These are phyloP conservation scores for Teunomyces cretensis DNA, from an alignment of 805 yeast species.

Conservation along the genomic window DNA sequence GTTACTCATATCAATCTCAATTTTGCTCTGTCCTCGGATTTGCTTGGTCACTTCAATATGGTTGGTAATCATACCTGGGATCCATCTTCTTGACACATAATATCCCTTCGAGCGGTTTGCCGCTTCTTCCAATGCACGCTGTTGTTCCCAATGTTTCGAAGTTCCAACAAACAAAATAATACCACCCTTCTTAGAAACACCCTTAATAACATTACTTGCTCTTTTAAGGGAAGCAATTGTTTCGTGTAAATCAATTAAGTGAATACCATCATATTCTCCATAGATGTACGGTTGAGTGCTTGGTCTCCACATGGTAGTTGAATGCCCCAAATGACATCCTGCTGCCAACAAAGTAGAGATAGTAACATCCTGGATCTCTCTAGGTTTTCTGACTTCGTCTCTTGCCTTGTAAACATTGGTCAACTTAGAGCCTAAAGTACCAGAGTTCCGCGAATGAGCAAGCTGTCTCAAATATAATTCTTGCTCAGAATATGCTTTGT, in stretches of 20 bases:
- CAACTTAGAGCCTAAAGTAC: slow-evolving; percentile 64
- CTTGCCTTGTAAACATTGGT: slow-evolving; percentile 68
- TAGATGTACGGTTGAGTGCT: slow-evolving; percentile 82
- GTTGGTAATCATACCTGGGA: slow-evolving; percentile 93
- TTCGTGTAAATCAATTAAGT: slow-evolving; percentile 85
- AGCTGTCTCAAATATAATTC: slow-evolving; percentile 76
- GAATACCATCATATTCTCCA: slow-evolving; percentile 89
- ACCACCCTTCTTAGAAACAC: slow-evolving; percentile 83
- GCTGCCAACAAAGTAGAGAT: slow-evolving; percentile 78
- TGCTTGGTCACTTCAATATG: slow-evolving; percentile 67
- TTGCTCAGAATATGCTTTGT: slow-evolving; percentile 70
- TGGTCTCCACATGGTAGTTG: slow-evolving; percentile 75
- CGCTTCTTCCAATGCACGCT: slow-evolving; percentile 71
- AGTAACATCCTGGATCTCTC: slow-evolving; percentile 55
- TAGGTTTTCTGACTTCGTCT: slow-evolving; percentile 61
- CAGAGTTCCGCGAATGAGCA: slow-evolving; percentile 55
- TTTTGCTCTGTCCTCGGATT: slow-evolving; percentile 28
- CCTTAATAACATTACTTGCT: slow-evolving; percentile 83
- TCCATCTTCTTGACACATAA: slow-evolving; percentile 84
- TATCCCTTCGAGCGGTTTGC: slow-evolving; percentile 77
- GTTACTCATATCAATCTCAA: slow-evolving; percentile 75
- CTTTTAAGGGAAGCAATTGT: slow-evolving; percentile 73
- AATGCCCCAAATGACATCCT: slow-evolving; percentile 93
- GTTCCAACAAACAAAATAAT: slow-evolving; percentile 83
- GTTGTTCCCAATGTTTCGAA: slow-evolving; percentile 63